phyloP scores from a whole-genome alignment of 371 early-diverging fungal species.

The Blakeslea trispora region DNA sequence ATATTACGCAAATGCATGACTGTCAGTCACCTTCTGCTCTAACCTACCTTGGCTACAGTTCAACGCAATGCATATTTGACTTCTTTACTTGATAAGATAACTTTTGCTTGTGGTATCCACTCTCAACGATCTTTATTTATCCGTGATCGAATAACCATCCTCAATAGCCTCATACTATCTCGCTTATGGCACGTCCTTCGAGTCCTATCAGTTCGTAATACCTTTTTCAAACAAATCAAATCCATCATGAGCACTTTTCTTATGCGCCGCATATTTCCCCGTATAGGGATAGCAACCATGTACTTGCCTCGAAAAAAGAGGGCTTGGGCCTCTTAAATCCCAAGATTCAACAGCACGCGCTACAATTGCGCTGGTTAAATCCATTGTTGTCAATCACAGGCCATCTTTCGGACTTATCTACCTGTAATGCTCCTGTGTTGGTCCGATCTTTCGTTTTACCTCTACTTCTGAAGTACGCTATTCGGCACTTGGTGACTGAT shows the following conservation, averaged over 20 bases:
- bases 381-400: background rate
- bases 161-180: conserved; percentile 24
- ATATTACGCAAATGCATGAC: conserved; percentile 17
- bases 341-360: background rate
- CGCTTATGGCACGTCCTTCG: conserved; percentile 27
- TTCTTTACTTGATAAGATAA: conserved; percentile 8
- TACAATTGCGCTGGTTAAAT: conserved; percentile 1
- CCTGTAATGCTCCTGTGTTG: background rate
- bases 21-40: background rate
- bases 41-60: conserved; percentile 16
- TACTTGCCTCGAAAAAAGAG: conserved; percentile 1
- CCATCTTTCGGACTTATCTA: background rate
- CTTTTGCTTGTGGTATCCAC: conserved; percentile 7
- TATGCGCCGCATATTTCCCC: conserved; percentile 8
- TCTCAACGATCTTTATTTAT: conserved; percentile 15
- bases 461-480: background rate
- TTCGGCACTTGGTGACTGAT: background rate
- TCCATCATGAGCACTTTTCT: conserved; percentile 8
- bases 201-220: background rate
- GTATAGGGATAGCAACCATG: background rate
- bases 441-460: background rate
- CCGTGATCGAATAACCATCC: conserved; percentile 15
- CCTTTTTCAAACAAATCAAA: background rate
- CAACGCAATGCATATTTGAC: conserved; percentile 13
- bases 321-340: conserved; percentile 12